Evolutionary conservation across 345 rosid genomes (phyloP).

Genomic region (Erysimum cheiranthoides): DNA sequence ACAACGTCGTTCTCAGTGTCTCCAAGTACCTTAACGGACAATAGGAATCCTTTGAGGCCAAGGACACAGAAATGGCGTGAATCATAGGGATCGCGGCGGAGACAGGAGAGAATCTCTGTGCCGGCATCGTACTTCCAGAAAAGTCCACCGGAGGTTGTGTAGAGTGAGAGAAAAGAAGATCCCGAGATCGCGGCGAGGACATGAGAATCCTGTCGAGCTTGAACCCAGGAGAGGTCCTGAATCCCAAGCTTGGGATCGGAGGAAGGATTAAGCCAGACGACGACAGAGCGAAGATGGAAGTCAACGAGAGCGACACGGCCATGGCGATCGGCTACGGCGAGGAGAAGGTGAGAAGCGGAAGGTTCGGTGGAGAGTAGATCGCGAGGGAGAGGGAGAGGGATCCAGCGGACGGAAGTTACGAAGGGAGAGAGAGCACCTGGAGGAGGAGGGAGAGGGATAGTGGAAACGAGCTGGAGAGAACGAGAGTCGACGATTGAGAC

Average conservation of each 20-base stretch:
- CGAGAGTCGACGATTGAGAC: conserved; percentile 75
- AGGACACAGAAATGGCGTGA: conserved; percentile 81
- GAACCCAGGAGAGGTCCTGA: conserved; percentile 91
- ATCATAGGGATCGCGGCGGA: conserved; percentile 91
- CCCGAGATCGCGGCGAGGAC: conserved; percentile 77
- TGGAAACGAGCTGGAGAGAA: conserved; percentile 83
- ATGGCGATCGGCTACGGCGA: conserved; percentile 93
- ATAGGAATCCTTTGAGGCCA: conserved; percentile 74
- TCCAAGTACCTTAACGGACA: conserved; percentile 79
- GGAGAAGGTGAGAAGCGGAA: conserved; percentile 72
- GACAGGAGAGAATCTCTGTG: conserved; percentile 75
- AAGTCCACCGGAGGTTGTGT: conserved; percentile 51
- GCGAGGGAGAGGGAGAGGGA: conserved; percentile 72
- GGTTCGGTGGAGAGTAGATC: conserved; percentile 86
- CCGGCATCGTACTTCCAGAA: conserved; percentile 86
- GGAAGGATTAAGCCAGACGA: conserved; percentile 65
- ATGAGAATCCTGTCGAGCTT: conserved; percentile 58
- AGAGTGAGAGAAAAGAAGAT: conserved; percentile 69
- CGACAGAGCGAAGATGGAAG: conserved; percentile 67
- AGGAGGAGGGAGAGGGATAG: conserved; percentile 83
- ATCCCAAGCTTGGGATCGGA: conserved; percentile 65
- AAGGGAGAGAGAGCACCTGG: conserved; percentile 75
- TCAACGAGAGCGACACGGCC: conserved; percentile 90
- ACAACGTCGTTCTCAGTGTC: conserved; percentile 65
- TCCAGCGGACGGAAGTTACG: conserved; percentile 88